These are phyloP conservation scores for Penicillium coffeae DNA, from an alignment of 495 filamentous ascomycete species.

Conservation along the genomic window DNA sequence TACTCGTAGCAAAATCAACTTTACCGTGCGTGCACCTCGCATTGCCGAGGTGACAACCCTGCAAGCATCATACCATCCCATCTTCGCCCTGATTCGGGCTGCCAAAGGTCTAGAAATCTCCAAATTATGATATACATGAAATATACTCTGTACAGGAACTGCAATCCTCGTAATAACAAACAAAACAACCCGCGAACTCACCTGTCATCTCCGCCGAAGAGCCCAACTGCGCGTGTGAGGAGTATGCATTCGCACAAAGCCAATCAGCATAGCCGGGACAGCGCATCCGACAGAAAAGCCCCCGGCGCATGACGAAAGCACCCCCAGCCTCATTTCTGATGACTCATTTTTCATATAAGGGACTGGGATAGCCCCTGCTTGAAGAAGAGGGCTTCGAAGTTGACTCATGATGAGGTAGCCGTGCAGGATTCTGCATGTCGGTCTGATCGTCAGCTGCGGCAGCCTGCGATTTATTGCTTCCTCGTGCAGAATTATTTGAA, in stretches of 20 bases:
- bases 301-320: background rate
- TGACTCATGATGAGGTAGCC: background rate
- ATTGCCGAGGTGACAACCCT: background rate
- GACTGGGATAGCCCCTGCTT: background rate
- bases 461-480: too few relatives aligned
- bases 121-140: background rate
- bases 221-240: background rate
- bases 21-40: background rate
- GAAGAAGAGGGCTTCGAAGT: background rate
- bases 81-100: background rate
- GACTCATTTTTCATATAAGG: background rate
- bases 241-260: background rate
- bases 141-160: background rate
- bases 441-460: too few relatives aligned
- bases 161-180: background rate
- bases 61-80: background rate
- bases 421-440: too few relatives aligned
- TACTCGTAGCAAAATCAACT: too few relatives aligned
- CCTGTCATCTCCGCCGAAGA: background rate
- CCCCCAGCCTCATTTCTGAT: background rate
- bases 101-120: background rate
- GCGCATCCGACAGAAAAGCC: background rate
- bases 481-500: too few relatives aligned
- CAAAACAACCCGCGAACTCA: background rate
- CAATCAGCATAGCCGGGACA: background rate